phyloP scores from a whole-genome alignment of 805 yeast species.

The Metschnikowia aberdeeniae region DNA sequence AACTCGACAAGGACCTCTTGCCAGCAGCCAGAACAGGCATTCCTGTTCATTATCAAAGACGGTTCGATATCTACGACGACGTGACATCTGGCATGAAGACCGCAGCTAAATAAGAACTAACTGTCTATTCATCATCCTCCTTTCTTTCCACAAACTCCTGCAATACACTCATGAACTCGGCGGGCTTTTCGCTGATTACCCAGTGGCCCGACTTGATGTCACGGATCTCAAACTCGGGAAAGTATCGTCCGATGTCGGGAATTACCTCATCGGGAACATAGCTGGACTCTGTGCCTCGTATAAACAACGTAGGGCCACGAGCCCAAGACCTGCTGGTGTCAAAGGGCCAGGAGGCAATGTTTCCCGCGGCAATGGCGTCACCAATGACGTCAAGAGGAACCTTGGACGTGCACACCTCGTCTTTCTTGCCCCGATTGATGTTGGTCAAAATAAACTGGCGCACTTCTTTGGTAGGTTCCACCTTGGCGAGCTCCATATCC shows the following conservation, averaged over 20 bases:
- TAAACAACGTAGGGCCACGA: constrained; percentile 65
- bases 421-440: constrained; percentile 42
- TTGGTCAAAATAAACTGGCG: constrained; percentile 79
- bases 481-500: constrained; percentile 54
- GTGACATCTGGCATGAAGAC: constrained; percentile 14
- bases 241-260: constrained; percentile 67
- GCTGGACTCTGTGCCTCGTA: constrained; percentile 71
- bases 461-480: constrained; percentile 56
- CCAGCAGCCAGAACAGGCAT: constrained; percentile 58
- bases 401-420: constrained; percentile 44
- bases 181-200: constrained; percentile 84
- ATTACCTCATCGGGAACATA: constrained; percentile 82
- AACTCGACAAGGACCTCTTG: constrained; percentile 59
- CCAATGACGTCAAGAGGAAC: constrained; percentile 73
- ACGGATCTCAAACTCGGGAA: constrained; percentile 69
- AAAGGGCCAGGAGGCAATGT: constrained; percentile 75
- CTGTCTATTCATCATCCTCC: constrained; percentile 26
- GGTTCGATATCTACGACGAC: constrained; percentile 62
- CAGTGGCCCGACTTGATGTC: constrained; percentile 90
- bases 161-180: constrained; percentile 61
- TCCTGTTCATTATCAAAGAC: constrained; percentile 66
- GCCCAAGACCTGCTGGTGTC: constrained; percentile 51
- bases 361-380: constrained; percentile 58
- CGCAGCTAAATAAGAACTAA: constrained; percentile 8
- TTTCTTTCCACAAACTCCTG: constrained; percentile 56